phyloP scores from a whole-genome alignment of 2,329 filamentous ascomycete genomes.

The Venturia effusa region DNA sequence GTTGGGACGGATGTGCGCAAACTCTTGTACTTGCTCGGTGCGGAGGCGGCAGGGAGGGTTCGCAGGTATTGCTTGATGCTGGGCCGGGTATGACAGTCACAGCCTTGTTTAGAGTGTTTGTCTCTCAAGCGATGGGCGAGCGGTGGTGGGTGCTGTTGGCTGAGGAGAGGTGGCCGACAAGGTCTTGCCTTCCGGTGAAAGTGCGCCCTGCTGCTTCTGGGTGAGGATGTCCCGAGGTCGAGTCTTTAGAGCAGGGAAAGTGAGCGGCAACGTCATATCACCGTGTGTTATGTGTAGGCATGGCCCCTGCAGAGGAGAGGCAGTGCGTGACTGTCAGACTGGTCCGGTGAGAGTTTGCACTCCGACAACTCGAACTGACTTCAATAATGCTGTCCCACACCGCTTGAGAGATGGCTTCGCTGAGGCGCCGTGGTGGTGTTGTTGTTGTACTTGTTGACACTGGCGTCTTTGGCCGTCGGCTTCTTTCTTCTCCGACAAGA shows the following conservation, averaged over 20 bases:
- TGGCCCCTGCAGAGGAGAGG: not conserved
- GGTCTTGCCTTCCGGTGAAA: constrained; percentile 1
- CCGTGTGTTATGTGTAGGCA: not conserved
- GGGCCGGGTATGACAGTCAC: not conserved
- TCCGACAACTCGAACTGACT: too few species aligned
- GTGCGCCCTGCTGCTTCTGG: not conserved
- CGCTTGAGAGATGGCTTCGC: not conserved
- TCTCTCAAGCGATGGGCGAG: not conserved
- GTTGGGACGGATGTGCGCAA: not conserved
- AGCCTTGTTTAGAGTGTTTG: not conserved
- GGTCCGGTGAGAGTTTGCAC: not conserved
- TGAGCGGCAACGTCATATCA: not conserved
- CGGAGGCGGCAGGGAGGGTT: not conserved
- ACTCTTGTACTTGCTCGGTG: not conserved
- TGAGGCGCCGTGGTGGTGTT: not conserved
- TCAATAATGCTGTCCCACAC: not conserved
- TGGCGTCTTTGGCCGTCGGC: not conserved
- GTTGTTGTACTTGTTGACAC: not conserved
- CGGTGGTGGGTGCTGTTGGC: not conserved
- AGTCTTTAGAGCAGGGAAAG: not conserved
- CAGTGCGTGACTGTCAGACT: not conserved
- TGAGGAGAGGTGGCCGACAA: not conserved
- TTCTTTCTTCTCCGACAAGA: too few species aligned
- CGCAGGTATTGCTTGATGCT: not conserved
- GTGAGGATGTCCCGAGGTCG: not conserved